Evolutionary conservation across 495 filamentous ascomycete genomes (phyloP).

Genomic region (Annulohypoxylon bovei): DNA sequence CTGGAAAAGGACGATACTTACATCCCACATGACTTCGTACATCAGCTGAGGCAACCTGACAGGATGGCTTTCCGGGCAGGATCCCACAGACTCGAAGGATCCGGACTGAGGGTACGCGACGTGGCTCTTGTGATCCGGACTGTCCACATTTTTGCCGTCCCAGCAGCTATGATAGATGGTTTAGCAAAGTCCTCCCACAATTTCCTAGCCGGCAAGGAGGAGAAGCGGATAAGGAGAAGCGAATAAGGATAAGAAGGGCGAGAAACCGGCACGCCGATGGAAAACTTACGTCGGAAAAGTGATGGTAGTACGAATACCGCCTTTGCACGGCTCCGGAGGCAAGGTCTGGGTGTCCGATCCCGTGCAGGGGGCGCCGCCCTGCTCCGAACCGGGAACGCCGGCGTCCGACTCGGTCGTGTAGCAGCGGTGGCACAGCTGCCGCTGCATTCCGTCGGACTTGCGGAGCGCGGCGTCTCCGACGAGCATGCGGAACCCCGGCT

Average conservation of each 20-base stretch:
- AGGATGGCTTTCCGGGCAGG: conserved; percentile 50
- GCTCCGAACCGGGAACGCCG: conserved; percentile 27
- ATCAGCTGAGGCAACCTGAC: conserved; percentile 52
- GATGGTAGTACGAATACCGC: conserved; percentile 52
- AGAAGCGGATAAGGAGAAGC: neutral
- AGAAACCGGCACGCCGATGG: neutral
- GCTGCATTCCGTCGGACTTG: conserved; percentile 42
- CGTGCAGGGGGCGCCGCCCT: conserved; percentile 42
- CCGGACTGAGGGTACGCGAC: conserved; percentile 55
- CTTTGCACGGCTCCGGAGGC: conserved; percentile 34
- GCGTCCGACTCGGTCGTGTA: conserved; percentile 33
- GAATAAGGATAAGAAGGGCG: neutral
- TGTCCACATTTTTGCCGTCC: conserved; percentile 73
- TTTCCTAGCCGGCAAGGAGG: neutral
- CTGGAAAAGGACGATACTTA: conserved; percentile 30
- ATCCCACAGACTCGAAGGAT: conserved; percentile 32
- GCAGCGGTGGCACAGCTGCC: conserved; percentile 44
- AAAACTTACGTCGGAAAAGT: conserved; percentile 49
- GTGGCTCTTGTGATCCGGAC: conserved; percentile 68
- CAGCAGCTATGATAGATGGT: conserved; percentile 50
- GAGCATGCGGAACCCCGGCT: conserved; percentile 56
- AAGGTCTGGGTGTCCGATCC: conserved; percentile 41
- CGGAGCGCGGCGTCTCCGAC: conserved; percentile 52
- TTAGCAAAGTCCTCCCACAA: neutral
- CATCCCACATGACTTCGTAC: conserved; percentile 57